Conservation (phyloP, 2,329 filamentous ascomycete species). For the Stromatinia cepivora region DNA sequence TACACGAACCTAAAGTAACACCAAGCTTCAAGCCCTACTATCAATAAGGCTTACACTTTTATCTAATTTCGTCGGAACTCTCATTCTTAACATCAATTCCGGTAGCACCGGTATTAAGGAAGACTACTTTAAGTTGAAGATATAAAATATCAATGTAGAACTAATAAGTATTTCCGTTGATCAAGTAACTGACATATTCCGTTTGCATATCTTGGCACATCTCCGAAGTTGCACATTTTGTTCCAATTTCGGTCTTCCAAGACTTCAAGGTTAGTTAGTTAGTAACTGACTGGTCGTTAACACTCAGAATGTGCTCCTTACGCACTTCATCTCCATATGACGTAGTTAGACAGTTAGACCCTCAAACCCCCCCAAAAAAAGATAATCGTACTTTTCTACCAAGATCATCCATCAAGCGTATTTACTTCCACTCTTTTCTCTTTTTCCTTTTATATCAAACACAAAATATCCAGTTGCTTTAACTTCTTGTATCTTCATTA, state of each 20-base stretch:
- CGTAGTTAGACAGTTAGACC: neutral
- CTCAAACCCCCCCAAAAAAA: neutral
- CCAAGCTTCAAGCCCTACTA: neutral
- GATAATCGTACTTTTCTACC: neutral
- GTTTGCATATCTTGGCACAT: conserved; percentile 9
- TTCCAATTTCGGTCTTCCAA: neutral
- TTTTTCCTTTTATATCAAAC: neutral
- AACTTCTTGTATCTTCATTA: too few relatives aligned
- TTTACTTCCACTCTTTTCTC: neutral
- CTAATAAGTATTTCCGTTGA: too few relatives aligned
- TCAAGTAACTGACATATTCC: neutral
- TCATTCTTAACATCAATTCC: neutral
- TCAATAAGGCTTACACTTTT: neutral
- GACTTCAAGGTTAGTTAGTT: too few relatives aligned
- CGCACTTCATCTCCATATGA: neutral
- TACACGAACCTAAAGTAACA: neutral
- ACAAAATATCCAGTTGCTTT: neutral
- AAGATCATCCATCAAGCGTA: neutral
- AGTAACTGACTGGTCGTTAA: too few relatives aligned
- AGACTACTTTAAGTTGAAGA: neutral
- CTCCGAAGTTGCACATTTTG: neutral
- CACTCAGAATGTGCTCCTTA: too few relatives aligned
- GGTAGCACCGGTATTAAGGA: neutral
- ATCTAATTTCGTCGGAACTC: too few relatives aligned
- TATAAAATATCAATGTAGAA: too few relatives aligned